These are phyloP conservation scores for Debaryomyces sp. DNA, from an alignment of 1,139 yeast species.

Conservation along the genomic window DNA sequence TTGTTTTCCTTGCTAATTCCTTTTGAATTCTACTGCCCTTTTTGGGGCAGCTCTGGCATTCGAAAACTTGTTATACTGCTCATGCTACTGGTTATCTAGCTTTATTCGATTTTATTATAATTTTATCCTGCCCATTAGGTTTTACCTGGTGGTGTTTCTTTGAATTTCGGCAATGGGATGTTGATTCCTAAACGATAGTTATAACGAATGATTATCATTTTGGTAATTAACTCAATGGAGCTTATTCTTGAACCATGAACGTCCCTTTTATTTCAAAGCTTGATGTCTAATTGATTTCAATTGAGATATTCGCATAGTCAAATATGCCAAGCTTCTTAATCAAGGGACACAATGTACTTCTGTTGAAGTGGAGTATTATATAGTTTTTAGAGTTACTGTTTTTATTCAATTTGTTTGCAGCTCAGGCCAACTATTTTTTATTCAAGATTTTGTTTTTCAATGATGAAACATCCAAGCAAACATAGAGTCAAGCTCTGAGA, in stretches of 20 bases:
- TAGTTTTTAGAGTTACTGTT: slow-evolving; percentile 18
- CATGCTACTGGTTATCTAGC: slow-evolving; percentile 10
- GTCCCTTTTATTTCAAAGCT: slow-evolving; percentile 36
- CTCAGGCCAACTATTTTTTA: neutral
- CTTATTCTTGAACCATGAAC: slow-evolving; percentile 78
- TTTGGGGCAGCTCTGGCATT: slow-evolving; percentile 17
- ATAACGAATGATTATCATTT: slow-evolving; percentile 62
- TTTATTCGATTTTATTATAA: slow-evolving; percentile 8
- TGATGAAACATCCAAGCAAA: slow-evolving; percentile 82
- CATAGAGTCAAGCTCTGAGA: slow-evolving; percentile 96
- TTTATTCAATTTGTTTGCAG: slow-evolving; percentile 13
- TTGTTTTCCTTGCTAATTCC: slow-evolving; percentile 15
- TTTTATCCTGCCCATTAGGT: slow-evolving; percentile 3
- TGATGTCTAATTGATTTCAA: slow-evolving; percentile 21
- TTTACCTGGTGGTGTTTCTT: slow-evolving; percentile 12
- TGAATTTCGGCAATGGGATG: slow-evolving; percentile 61
- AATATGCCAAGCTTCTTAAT: slow-evolving; percentile 60
- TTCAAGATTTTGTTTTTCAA: slow-evolving; percentile 20
- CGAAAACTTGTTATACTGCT: slow-evolving; percentile 6
- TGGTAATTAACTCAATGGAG: slow-evolving; percentile 80
- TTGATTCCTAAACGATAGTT: slow-evolving; percentile 71
- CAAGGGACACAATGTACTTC: slow-evolving; percentile 17
- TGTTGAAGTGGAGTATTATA: slow-evolving; percentile 27
- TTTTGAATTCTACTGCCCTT: slow-evolving; percentile 14
- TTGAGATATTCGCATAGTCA: slow-evolving; percentile 60